Base-by-base conservation (phyloP, 768 basidiomycete species). In the Saitozyma sp. region DNA sequence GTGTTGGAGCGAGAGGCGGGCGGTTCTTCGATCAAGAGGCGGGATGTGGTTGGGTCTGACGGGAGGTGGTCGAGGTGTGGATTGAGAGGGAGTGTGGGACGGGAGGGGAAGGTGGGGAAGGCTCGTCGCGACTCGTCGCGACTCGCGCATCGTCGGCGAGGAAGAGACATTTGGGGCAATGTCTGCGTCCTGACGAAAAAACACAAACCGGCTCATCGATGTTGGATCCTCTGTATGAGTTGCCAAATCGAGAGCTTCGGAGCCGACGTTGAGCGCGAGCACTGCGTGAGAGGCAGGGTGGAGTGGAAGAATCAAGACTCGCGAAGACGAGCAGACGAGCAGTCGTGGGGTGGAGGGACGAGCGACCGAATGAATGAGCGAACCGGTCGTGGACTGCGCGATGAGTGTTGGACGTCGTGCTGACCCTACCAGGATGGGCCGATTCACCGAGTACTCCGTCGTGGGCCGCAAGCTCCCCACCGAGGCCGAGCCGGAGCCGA, bases 381-480 rank as follows among this genome's bases (percentile, higher is more conserved):
- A 14, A 39, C 54, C 38, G 54, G 39, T 10, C 29, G 54, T 11
- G 20, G 13, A 14, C 16, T 50, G 57, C n/a, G 45, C 14, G 57
- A 58, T 50, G 37, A n/a, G 13, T 6, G 20, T 56, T n/a, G 53
- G 53, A 17, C 45, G 56, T 54, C 11, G 40, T 57, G 62, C 62
- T 63, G 61, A 68, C 37, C 17, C 6, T 59, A 56, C 41, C 63
- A 78, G 74, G 57, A 83, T 83, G 82, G 80, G 80, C 67, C 81
- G 81, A 71, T 82, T 84, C 80, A 77, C 75, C 70, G 95, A 99
- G 86, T 97, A 84, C 85, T 93, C 96, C 83, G 90, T 98, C 81
- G 89, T 99, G 71, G 96, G 96, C 70, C 92, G 95, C 79, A 94
- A 96, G 81, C 84, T 97, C 75, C 95, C 96, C 78, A 93, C 92